Evolutionary conservation across 2,329 filamentous ascomycete species (phyloP).

Genomic region (Metarhizium anisopliae): DNA sequence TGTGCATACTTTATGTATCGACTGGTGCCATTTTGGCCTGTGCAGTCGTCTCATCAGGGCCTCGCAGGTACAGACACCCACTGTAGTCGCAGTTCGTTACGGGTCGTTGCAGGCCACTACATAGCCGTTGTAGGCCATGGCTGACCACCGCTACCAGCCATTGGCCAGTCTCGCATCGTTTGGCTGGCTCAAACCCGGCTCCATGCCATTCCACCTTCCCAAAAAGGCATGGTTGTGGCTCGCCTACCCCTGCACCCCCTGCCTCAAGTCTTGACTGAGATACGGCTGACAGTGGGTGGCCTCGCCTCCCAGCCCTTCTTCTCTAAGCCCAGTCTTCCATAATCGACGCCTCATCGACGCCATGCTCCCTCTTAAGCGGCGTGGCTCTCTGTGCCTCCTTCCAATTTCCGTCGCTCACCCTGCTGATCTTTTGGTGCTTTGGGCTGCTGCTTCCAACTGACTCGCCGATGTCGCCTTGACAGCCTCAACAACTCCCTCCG

Average conservation of each 20-base stretch:
- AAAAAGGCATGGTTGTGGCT: not conserved
- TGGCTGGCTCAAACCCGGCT: not conserved
- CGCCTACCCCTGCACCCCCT: not conserved
- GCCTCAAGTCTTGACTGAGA: not conserved
- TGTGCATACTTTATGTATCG: not conserved
- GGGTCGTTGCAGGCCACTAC: no score
- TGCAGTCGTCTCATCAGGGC: not conserved
- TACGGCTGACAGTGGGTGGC: not conserved
- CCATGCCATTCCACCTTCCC: not conserved
- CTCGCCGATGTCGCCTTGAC: no score
- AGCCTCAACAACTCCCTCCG: no score
- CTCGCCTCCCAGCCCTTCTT: not conserved
- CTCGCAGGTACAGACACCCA: no score
- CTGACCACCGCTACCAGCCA: not conserved
- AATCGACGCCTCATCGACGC: not conserved
- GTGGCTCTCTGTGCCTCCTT: not conserved
- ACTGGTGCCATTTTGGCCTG: not conserved
- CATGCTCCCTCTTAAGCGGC: not conserved
- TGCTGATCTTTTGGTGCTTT: not conserved
- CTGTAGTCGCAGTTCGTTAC: no score
- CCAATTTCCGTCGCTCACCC: not conserved
- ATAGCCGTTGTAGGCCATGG: not conserved
- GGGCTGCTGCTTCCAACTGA: no score
- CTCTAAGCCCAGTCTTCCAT: not conserved
- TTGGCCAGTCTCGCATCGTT: not conserved